A percentile compares a stretch with the other conserved stretches of the same genome.
Evolutionary conservation across 2,329 filamentous ascomycete genomes (phyloP).

Genomic region (Pseudocercospora musae): DNA sequence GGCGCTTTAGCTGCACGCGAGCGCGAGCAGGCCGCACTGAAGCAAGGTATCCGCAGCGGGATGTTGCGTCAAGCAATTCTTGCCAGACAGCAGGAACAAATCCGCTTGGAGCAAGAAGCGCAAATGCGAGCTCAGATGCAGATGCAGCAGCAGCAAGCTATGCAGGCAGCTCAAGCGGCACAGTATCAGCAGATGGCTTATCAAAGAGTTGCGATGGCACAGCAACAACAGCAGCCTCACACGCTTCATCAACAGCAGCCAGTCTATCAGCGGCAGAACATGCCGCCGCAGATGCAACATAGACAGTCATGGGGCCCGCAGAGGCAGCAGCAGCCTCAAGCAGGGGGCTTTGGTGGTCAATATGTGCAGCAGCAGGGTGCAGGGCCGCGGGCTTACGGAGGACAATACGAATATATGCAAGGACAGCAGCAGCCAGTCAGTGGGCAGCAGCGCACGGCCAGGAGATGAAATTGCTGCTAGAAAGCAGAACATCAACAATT

Average conservation of each 20-base stretch:
- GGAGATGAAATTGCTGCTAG: neutral
- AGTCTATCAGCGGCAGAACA: slow-evolving; percentile 8
- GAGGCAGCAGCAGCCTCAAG: slow-evolving; percentile 6
- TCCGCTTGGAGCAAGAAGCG: slow-evolving; percentile 37
- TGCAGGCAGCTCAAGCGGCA: slow-evolving; percentile 22
- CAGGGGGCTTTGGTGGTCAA: slow-evolving; percentile 18
- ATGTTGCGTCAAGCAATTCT: slow-evolving; percentile 69
- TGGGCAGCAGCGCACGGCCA: neutral
- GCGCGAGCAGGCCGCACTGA: slow-evolving; percentile 69
- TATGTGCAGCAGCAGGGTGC: slow-evolving; percentile 17
- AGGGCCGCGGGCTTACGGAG: slow-evolving; percentile 2
- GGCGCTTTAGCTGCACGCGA: slow-evolving; percentile 78
- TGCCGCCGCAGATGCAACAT: slow-evolving; percentile 6
- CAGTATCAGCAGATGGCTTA: slow-evolving; percentile 29
- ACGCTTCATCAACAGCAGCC: slow-evolving; percentile 9
- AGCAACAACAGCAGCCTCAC: slow-evolving; percentile 13
- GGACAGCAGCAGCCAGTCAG: neutral
- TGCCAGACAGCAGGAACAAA: slow-evolving; percentile 50
- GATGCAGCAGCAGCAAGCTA: slow-evolving; percentile 35
- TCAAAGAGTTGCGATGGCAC: slow-evolving; percentile 15
- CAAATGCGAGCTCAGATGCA: slow-evolving; percentile 39
- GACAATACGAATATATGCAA: slow-evolving; percentile 2
- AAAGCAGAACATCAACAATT: neutral
- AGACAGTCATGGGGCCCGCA: slow-evolving; percentile 7
- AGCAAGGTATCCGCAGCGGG: slow-evolving; percentile 61